Percentiles rank a stretch among this genome's conserved stretches.
Evolutionary conservation across 805 yeast genomes (phyloP).

Genomic region (Ogataea ganodermae): DNA sequence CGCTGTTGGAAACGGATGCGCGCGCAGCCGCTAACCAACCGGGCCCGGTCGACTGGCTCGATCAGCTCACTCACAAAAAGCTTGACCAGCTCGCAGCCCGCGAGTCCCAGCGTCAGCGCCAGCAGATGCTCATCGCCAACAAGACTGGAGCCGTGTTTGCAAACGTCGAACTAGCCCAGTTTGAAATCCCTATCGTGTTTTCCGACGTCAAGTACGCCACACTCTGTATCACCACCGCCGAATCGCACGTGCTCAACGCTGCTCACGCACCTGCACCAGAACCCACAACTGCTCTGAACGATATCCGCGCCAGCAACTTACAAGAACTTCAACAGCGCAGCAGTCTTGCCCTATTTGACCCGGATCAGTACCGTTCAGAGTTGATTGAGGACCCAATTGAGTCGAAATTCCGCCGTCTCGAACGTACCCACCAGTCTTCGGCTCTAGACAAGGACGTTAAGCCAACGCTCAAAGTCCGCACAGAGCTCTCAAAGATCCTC

Average conservation of each 20-base stretch:
- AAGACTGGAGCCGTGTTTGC: slow-evolving; percentile 20
- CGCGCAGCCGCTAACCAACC: slow-evolving; percentile 25
- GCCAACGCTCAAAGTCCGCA: slow-evolving; percentile 83
- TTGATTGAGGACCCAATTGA: slow-evolving; percentile 78
- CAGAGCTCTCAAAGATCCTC: slow-evolving; percentile 67
- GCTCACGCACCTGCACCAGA: neutral
- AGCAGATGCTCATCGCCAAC: slow-evolving; percentile 15
- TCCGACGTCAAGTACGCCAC: slow-evolving; percentile 53
- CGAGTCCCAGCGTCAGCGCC: slow-evolving; percentile 12
- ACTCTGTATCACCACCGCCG: slow-evolving; percentile 29
- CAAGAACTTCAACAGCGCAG: slow-evolving; percentile 9
- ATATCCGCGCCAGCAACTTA: slow-evolving; percentile 28
- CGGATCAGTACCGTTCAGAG: slow-evolving; percentile 53
- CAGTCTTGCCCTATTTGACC: slow-evolving; percentile 54
- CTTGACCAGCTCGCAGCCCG: slow-evolving; percentile 43
- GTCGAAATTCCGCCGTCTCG: slow-evolving; percentile 78
- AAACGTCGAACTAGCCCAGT: slow-evolving; percentile 58
- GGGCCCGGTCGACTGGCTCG: slow-evolving; percentile 76
- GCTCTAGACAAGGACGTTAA: slow-evolving; percentile 81
- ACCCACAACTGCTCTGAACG: slow-evolving; percentile 21
- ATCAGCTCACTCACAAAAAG: slow-evolving; percentile 58
- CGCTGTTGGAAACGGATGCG: too few relatives aligned
- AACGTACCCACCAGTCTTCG: slow-evolving; percentile 77
- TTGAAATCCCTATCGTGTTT: slow-evolving; percentile 72
- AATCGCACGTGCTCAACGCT: slow-evolving; percentile 25